Evolutionary conservation across 139 green algal species (phyloP), one percentile per base, ranked within the genome.

Genomic region (Coelastrella sp.): DNA sequence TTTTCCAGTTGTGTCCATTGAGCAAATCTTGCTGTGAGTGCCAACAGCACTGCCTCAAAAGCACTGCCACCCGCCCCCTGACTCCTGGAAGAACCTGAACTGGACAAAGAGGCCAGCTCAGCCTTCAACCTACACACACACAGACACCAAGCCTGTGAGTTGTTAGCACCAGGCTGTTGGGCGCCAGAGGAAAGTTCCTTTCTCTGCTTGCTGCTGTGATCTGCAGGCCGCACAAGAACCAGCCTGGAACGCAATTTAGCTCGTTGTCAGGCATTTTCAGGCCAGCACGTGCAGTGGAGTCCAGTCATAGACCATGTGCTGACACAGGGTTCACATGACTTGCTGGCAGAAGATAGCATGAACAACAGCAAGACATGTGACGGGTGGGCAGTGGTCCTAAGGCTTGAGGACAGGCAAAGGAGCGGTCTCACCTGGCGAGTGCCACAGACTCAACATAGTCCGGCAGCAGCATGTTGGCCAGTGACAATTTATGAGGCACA

Each of bases 381-480:
- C 3, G 35, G 35, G 3, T 49, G 35, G 35, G 35, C 35, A 49
- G 35, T 83, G 27, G 19, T 63, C 1, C 27, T 27, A 6, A 24
- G 9, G 19, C 10, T 7, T 11, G 58, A 14, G 74, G 25, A 81
- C n/a, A 78, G 9, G 72, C 20, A 19, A 20, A 22, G n/a, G 6
- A 20, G 9, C 9, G 7, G 14, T 9, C 83, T 11, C 19, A 88
- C 84, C 84, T 80, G 20, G 24, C 14, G 0, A 88, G 68, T 58
- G 84, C 49, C 6, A 73, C 49, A 19, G 66, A 70, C 9, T 88
- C 65, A 4, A 88, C 49, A 24, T 88, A 88, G 11, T 88, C 84
- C 19, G 84, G 84, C 84, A 81, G 84, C 49, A 88, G 84, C 84
- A 88, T 88, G 27, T 88, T 66, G 20, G 25, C 84, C 19, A 80